Percentiles rank a stretch among this genome's conserved stretches.
phyloP scores from a whole-genome alignment of 148 eudicot genomes.

The Rhododendron mucronatum region DNA sequence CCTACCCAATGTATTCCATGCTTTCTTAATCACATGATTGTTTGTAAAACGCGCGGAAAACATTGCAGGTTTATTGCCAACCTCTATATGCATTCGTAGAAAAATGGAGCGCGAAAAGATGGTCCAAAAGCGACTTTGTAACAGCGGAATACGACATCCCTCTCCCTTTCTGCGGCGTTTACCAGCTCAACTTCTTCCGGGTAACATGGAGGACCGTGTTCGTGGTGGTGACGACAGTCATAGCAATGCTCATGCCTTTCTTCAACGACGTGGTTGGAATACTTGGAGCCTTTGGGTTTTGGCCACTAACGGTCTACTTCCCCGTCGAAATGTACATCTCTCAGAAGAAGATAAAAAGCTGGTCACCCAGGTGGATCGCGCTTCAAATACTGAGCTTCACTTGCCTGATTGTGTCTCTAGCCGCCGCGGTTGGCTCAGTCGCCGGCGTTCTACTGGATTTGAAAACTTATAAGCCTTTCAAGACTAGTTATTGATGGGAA shows the following conservation, averaged over 20 bases:
- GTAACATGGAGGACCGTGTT: conserved; percentile 39
- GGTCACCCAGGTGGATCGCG: conserved; percentile 35
- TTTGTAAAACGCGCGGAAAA: neutral
- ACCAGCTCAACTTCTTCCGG: conserved; percentile 30
- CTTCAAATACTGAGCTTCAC: conserved; percentile 35
- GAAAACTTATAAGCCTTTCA: conserved; percentile 42
- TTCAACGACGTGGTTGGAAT: conserved; percentile 49
- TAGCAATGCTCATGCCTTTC: conserved; percentile 46
- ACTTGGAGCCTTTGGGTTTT: conserved; percentile 41
- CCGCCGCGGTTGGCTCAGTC: conserved; percentile 41
- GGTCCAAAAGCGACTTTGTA: conserved; percentile 26
- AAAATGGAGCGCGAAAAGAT: conserved; percentile 26
- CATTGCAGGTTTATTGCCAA: conserved; percentile 32
- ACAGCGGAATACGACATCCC: conserved; percentile 22
- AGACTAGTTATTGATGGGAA: conserved; percentile 27
- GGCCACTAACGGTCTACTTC: conserved; percentile 38
- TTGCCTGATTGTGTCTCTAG: conserved; percentile 34
- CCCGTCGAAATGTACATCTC: conserved; percentile 40
- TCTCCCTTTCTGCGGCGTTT: conserved; percentile 16
- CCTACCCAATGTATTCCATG: neutral
- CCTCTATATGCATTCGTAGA: conserved; percentile 46
- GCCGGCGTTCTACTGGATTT: conserved; percentile 37
- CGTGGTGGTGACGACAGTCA: conserved; percentile 29
- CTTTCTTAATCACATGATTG: neutral
- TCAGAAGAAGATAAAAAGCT: conserved; percentile 27